Conservation (phyloP, 306 rosid species). For the Oemleria cerasiformis region DNA sequence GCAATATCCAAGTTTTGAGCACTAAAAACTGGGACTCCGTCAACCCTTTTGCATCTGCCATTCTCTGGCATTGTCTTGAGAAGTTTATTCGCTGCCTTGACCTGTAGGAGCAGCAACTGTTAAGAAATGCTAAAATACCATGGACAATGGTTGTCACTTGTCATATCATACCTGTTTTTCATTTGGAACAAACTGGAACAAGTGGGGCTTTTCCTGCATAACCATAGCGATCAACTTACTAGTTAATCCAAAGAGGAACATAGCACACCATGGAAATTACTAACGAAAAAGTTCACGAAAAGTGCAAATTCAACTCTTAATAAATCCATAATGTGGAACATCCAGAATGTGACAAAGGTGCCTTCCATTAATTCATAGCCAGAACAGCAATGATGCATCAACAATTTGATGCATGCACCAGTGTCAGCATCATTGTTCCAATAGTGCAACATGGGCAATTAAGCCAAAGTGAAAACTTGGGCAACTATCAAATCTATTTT, state of each 20-base stretch:
- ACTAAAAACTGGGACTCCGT: conserved; percentile 96
- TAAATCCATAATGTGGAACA: background rate
- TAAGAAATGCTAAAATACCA: background rate
- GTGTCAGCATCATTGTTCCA: background rate
- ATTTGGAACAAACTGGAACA: conserved; percentile 94
- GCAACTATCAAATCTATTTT: background rate
- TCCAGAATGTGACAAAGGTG: background rate
- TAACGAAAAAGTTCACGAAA: background rate
- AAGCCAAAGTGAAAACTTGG: background rate
- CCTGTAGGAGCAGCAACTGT: conserved; percentile 40
- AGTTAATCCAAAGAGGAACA: conserved; percentile 12
- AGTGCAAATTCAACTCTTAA: background rate
- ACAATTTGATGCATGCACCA: background rate
- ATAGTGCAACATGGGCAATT: background rate
- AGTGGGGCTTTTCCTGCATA: conserved; percentile 88
- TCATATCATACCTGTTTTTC: conserved; percentile 77
- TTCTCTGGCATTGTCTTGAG: conserved; percentile 53
- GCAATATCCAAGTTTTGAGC: conserved; percentile 95
- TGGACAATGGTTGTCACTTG: conserved; percentile 15
- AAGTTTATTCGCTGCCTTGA: conserved; percentile 90
- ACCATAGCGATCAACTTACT: conserved; percentile 12
- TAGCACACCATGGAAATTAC: background rate
- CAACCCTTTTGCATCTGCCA: conserved; percentile 65
- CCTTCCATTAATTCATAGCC: background rate
- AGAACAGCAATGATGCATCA: background rate